A percentile compares a stretch with the other conserved stretches of the same genome.
These are phyloP conservation scores for Penicillium sp. DNA, from an alignment of 2,329 filamentous ascomycete genomes.

Conservation along the genomic window DNA sequence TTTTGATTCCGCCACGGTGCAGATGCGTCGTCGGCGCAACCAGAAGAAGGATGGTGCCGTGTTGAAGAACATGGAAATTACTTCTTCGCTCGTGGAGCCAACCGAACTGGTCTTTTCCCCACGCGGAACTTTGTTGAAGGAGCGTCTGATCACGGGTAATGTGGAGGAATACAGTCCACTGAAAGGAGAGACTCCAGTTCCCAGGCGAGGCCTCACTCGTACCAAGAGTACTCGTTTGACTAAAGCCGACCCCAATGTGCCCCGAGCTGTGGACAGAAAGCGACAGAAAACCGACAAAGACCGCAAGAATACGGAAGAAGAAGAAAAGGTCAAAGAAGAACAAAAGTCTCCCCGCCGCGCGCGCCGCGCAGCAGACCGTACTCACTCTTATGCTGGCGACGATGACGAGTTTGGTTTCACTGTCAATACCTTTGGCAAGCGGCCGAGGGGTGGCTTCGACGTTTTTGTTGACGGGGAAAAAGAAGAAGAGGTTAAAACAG, in stretches of 20 bases:
- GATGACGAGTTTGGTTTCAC: conserved; percentile 38
- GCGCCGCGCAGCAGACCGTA: conserved; percentile 19
- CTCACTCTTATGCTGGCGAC: conserved; percentile 23
- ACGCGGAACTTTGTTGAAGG: conserved; percentile 42
- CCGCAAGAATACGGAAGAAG: conserved; percentile 10
- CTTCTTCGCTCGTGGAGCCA: conserved; percentile 46
- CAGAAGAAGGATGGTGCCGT: conserved; percentile 51
- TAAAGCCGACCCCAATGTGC: conserved; percentile 34
- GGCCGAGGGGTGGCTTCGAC: conserved; percentile 30
- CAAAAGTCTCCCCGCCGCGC: conserved; percentile 19
- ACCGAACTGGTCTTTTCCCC: conserved; percentile 50
- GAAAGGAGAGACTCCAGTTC: conserved; percentile 46
- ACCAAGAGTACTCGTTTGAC: conserved; percentile 29
- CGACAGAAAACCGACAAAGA: conserved; percentile 19
- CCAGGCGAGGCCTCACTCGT: conserved; percentile 34
- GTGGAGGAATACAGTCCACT: conserved; percentile 48
- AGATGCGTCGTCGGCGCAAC: conserved; percentile 50
- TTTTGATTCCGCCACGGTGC: conserved; percentile 51
- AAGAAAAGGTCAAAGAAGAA: conserved; percentile 16
- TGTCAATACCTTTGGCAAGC: conserved; percentile 29
- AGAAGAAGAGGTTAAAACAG: not conserved
- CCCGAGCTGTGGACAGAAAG: conserved; percentile 29
- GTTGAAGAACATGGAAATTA: conserved; percentile 47
- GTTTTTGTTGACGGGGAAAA: conserved; percentile 39
- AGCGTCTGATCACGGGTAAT: conserved; percentile 48